phyloP scores from a whole-genome alignment of 148 eudicot genomes.

The Gaultheria prostrata region DNA sequence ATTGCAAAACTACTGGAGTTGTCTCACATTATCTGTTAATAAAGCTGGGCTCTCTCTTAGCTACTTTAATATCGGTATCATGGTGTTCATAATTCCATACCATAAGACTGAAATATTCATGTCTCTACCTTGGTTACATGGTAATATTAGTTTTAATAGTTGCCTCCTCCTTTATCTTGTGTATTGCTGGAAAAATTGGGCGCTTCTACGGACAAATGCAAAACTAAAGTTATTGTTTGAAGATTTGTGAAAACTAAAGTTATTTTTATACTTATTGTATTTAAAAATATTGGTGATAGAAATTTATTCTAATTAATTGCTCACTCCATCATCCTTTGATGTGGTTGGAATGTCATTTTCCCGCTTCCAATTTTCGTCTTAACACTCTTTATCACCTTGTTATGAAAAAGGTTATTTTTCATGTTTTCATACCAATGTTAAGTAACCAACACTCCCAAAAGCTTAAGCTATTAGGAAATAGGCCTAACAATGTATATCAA shows the following conservation, averaged over 20 bases:
- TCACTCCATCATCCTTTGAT: background rate
- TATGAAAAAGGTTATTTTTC: background rate
- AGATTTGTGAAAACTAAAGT: background rate
- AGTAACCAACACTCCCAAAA: too few relatives aligned
- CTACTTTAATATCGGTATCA: background rate
- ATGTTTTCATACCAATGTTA: background rate
- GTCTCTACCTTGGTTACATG: background rate
- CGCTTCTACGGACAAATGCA: background rate
- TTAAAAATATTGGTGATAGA: too few relatives aligned
- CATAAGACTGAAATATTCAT: background rate
- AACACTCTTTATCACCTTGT: background rate
- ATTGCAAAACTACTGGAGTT: background rate
- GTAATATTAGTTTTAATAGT: background rate
- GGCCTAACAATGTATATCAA: too few relatives aligned
- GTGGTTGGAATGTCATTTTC: background rate
- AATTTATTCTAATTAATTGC: too few relatives aligned
- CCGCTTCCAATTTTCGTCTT: background rate
- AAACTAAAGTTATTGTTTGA: background rate
- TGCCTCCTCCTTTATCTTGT: background rate
- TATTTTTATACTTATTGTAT: too few relatives aligned
- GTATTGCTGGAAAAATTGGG: background rate
- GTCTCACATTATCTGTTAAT: background rate
- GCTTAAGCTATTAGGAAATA: too few relatives aligned
- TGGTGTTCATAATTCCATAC: background rate
- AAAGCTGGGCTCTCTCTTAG: constrained; percentile 1